Evolutionary conservation across 352 stramenopile genomes (phyloP).

Genomic region (Plasmopara viticola): DNA sequence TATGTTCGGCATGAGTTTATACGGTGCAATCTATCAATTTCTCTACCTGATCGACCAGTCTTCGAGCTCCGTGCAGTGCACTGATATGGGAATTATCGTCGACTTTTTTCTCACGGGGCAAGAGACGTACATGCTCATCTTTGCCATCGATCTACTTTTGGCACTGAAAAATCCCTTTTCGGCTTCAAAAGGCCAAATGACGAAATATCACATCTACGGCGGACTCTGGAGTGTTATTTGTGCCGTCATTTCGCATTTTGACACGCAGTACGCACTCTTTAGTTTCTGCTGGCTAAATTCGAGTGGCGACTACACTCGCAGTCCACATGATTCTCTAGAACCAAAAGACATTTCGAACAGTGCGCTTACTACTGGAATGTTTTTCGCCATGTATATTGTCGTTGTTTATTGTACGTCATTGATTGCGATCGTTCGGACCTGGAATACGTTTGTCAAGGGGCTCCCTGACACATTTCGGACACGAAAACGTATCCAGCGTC

Average conservation of each 20-base stretch:
- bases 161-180: conserved; percentile 84
- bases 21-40: conserved; percentile 78
- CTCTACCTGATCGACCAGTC: conserved; percentile 58
- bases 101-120: conserved; percentile 81
- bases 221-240: conserved; percentile 66
- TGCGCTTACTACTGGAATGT: conserved; percentile 56
- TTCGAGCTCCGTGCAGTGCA: conserved; percentile 41
- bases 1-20: conserved; percentile 84
- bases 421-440: conserved; percentile 65
- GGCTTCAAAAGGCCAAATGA: conserved; percentile 73
- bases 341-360: conserved; percentile 21
- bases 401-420: conserved; percentile 76
- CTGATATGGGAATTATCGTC: conserved; percentile 56
- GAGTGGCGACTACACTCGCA: conserved; percentile 32
- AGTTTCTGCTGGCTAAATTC: conserved; percentile 75
- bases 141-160: conserved; percentile 77
- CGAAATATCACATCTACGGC: conserved; percentile 68
- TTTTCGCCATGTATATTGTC: conserved; percentile 80
- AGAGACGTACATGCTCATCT: conserved; percentile 87
- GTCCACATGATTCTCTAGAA: not conserved
- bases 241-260: conserved; percentile 65
- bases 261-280: conserved; percentile 72
- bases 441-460: conserved; percentile 75
- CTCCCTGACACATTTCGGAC: conserved; percentile 71
- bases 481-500: conserved; percentile 64